phyloP scores from a whole-genome alignment of 1,284 basidiomycete genomes.

The Cutaneotrichosporon cutaneum region DNA sequence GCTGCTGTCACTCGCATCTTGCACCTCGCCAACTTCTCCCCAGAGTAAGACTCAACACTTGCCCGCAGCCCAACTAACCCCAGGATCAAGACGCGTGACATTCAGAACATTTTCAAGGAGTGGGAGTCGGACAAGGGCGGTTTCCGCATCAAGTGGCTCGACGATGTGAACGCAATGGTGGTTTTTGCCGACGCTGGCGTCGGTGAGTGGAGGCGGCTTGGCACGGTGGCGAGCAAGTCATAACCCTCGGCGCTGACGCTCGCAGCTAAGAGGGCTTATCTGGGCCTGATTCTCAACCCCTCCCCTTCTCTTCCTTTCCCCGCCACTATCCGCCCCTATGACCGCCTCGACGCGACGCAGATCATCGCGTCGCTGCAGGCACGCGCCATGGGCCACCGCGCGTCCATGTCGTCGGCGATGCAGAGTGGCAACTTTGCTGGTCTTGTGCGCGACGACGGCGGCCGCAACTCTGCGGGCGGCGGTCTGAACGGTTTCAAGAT shows the following conservation, averaged over 20 bases:
- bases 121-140: conserved; percentile 85
- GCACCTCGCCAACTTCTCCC: conserved; percentile 82
- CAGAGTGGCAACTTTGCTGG: conserved; percentile 23
- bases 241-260: not conserved
- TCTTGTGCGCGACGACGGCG: conserved; percentile 15
- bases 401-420: conserved; percentile 36
- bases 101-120: conserved; percentile 84
- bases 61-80: not conserved
- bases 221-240: not conserved
- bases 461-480: conserved; percentile 7
- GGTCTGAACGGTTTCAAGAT: conserved; percentile 35
- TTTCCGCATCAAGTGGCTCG: conserved; percentile 98
- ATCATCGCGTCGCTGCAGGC: conserved; percentile 85
- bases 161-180: conserved; percentile 92
- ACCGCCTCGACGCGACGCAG: conserved; percentile 83
- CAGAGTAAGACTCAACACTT: conserved; percentile 57
- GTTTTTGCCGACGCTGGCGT: conserved; percentile 71
- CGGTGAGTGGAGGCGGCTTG: conserved; percentile 46
- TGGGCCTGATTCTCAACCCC: conserved; percentile 77
- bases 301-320: conserved; percentile 67
- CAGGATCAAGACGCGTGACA: conserved; percentile 89
- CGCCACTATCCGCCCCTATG: conserved; percentile 80
- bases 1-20: conserved; percentile 95
- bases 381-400: conserved; percentile 50
- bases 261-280: conserved; percentile 88